Evolutionary conservation across 495 filamentous ascomycete genomes (phyloP).

Genomic region (Cercophora newfieldiana): DNA sequence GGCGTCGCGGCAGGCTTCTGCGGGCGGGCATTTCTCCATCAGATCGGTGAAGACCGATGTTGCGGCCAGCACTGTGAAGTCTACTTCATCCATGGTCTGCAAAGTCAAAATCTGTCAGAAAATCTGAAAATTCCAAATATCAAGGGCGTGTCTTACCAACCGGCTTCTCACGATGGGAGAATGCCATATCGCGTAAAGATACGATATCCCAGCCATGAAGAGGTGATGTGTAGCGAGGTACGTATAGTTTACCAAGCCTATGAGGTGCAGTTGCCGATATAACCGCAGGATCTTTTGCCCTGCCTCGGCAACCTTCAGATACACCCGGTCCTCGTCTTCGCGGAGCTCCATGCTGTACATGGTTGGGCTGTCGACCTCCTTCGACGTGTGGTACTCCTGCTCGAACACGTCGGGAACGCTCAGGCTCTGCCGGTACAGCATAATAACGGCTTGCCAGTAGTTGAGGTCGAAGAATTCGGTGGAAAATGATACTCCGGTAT

Average conservation of each 20-base stretch:
- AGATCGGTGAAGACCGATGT: constrained; percentile 58
- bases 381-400: constrained; percentile 70
- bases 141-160: constrained; percentile 57
- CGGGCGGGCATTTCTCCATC: constrained; percentile 44
- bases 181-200: constrained; percentile 97
- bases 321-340: constrained; percentile 89
- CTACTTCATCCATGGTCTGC: constrained; percentile 92
- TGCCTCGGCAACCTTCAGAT: constrained; percentile 90
- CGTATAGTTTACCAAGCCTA: constrained; percentile 91
- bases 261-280: constrained; percentile 85
- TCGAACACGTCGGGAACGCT: constrained; percentile 83
- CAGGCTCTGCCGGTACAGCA: constrained; percentile 90
- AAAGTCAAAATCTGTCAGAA: constrained; percentile 33
- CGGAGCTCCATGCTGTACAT: constrained; percentile 53
- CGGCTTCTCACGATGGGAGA: constrained; percentile 82
- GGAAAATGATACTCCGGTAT: constrained; percentile 84
- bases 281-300: constrained; percentile 88
- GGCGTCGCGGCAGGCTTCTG: constrained; percentile 81
- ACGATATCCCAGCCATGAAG: constrained; percentile 97
- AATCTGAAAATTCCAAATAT: too few species aligned
- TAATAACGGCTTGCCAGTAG: constrained; percentile 97
- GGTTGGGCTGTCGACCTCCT: constrained; percentile 50
- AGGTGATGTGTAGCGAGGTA: constrained; percentile 96
- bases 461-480: constrained; percentile 88
- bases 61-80: constrained; percentile 92